phyloP scores from a whole-genome alignment of 345 rosid genomes.

The Barbarea vulgaris region DNA sequence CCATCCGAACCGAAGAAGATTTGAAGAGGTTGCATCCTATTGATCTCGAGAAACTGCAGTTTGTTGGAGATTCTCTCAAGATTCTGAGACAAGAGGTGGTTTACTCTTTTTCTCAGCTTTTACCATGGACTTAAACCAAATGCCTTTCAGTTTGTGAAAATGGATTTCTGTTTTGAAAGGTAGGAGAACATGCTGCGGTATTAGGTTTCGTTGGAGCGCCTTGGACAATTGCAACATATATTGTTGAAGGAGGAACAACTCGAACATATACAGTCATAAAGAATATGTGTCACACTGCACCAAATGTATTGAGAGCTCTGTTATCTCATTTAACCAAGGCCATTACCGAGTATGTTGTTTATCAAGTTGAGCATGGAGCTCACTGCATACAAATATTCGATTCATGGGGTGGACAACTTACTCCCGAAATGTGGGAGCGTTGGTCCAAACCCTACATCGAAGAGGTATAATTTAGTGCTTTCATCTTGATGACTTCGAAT shows the following conservation, averaged over 20 bases:
- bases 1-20: constrained; percentile 66
- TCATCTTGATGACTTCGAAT: neutral
- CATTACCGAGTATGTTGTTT: constrained; percentile 72
- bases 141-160: neutral
- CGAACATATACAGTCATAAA: constrained; percentile 78
- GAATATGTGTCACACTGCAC: constrained; percentile 89
- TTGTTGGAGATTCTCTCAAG: constrained; percentile 79
- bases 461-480: constrained; percentile 51
- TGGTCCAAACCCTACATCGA: constrained; percentile 90
- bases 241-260: constrained; percentile 91
- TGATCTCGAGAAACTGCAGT: constrained; percentile 69
- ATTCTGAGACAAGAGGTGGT: constrained; percentile 76
- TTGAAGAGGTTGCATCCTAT: constrained; percentile 76
- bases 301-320: constrained; percentile 68
- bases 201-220: constrained; percentile 95
- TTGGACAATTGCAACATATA: constrained; percentile 93
- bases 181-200: constrained; percentile 74
- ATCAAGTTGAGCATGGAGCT: constrained; percentile 89
- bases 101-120: neutral
- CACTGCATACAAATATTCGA: constrained; percentile 94
- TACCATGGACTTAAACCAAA: neutral
- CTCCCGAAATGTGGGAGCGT: constrained; percentile 84
- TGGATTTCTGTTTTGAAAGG: constrained; percentile 46
- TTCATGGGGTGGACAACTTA: constrained; percentile 98
- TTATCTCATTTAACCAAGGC: constrained; percentile 82